A percentile compares a stretch with the other conserved stretches of the same genome.
These are phyloP conservation scores for Hypoxylon intermedium DNA, from an alignment of 495 filamentous ascomycete genomes.

Conservation along the genomic window DNA sequence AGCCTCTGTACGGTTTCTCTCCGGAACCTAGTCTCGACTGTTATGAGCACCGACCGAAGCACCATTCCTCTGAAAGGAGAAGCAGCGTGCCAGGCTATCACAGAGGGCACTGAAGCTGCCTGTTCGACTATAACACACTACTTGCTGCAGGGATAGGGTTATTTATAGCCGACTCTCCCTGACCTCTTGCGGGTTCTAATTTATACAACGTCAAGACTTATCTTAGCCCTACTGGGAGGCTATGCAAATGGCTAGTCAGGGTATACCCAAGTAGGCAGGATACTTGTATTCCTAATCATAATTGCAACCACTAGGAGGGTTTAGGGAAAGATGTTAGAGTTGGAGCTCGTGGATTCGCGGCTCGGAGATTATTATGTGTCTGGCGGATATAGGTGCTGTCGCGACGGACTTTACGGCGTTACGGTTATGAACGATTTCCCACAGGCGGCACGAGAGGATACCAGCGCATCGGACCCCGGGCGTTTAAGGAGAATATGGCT, in stretches of 20 bases:
- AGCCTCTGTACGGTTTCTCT: neutral
- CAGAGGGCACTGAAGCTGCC: neutral
- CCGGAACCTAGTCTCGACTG: neutral
- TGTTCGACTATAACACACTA: neutral
- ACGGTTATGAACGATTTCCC: conserved; percentile 17
- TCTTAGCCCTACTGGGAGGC: neutral
- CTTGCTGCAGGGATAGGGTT: neutral
- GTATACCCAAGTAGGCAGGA: neutral
- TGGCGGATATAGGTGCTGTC: conserved; percentile 8
- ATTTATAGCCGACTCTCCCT: neutral
- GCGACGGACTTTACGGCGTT: conserved; percentile 29
- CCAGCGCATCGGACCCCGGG: conserved; percentile 24
- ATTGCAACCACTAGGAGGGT: conserved; percentile 11
- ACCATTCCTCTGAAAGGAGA: neutral
- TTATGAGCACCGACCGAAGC: neutral
- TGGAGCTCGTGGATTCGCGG: conserved; percentile 18
- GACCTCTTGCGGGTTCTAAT: neutral
- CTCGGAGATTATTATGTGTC: conserved; percentile 10
- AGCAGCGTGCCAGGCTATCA: neutral
- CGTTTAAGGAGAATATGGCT: conserved; percentile 20
- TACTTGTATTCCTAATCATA: conserved; percentile 11
- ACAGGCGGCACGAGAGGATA: conserved; percentile 19
- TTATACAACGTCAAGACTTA: conserved; percentile 1
- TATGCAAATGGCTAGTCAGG: neutral
- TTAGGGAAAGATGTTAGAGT: conserved; percentile 4